Evolutionary conservation across 139 green algal genomes (phyloP).

Genomic region (Chlamydomonas incerta): DNA sequence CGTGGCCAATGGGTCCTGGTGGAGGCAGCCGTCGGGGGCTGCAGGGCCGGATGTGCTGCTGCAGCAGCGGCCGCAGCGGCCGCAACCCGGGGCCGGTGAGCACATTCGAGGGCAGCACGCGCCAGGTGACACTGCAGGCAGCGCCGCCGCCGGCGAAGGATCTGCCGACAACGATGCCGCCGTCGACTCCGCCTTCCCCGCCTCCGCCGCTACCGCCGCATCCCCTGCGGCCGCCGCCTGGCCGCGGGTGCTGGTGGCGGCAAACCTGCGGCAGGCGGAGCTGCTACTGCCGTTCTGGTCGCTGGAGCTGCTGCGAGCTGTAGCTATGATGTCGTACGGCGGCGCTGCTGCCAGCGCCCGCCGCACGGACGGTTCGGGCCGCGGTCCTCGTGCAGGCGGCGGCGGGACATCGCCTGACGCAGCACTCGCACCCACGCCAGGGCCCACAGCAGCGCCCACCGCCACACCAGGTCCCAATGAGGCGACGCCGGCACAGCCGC

Average conservation of each 20-base stretch:
- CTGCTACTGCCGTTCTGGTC: constrained; percentile 24
- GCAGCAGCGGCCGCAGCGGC: background rate
- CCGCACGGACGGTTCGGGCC: no score
- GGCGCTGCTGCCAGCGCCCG: no score
- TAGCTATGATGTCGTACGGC: background rate
- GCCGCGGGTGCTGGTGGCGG: background rate
- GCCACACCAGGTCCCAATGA: no score
- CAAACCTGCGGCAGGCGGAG: constrained; percentile 17
- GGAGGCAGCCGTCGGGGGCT: background rate
- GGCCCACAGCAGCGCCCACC: no score
- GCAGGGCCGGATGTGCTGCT: no score
- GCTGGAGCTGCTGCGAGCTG: constrained; percentile 4
- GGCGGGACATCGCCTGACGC: no score
- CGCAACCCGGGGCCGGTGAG: no score
- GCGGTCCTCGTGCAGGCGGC: no score
- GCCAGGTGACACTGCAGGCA: background rate
- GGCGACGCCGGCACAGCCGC: no score
- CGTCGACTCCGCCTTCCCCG: no score
- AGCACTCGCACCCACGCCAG: no score
- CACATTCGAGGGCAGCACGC: no score
- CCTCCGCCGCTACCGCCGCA: background rate
- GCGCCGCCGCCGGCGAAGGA: background rate
- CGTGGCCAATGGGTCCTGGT: constrained; percentile 3
- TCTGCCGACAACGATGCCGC: background rate
- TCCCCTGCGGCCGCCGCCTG: background rate